Evolutionary conservation across 805 yeast genomes (phyloP), one percentile per base, ranked within the genome.

Genomic region (Metschnikowia hibisci): DNA sequence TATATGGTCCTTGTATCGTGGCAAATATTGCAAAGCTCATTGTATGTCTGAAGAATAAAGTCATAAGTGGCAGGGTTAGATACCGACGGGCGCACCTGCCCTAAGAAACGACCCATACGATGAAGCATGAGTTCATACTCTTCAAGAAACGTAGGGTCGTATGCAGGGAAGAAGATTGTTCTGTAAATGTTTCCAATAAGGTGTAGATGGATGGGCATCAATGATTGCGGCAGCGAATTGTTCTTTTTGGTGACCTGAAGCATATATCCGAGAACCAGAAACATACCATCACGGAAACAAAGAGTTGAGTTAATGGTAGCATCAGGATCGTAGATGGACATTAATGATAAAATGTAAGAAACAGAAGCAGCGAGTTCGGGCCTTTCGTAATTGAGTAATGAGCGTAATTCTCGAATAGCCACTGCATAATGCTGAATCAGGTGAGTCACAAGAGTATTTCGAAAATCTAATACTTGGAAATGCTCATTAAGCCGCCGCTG

Each of bases 261-360:
- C 34, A 63, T 55, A 51, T 61, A 60, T 13, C 57, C 52, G 45
- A 69, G 61, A 27, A 66, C 61, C 26, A 67, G 55, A 42, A 69
- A 66, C 42, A 69, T 51, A 1, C 74, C 74, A 45, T 69, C 71
- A 25, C 71, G 55, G 48, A 67, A 69, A 43, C 74, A 69, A 27
- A 56, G 56, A 25, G 63, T 58, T 20, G 71, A 64, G 46, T 59
- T 51, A 12, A 60, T 45, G 1, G 71, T 66, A 10, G 71, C 73
- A 45, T 66, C 71, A 1, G 73, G 74, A 42, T 69, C 73, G 48
- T 69, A 69, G 29, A 69, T 64, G 12, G 71, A 59, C 72, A 67
- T 67, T 37, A 68, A 51, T 40, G 66, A 58, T 34, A 69, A 53
- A 29, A 69, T 59, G 47, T 67, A 69, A 14, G 71, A 64, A 13